Conservation (phyloP, 345 rosid species). For the Ricinus communis region DNA sequence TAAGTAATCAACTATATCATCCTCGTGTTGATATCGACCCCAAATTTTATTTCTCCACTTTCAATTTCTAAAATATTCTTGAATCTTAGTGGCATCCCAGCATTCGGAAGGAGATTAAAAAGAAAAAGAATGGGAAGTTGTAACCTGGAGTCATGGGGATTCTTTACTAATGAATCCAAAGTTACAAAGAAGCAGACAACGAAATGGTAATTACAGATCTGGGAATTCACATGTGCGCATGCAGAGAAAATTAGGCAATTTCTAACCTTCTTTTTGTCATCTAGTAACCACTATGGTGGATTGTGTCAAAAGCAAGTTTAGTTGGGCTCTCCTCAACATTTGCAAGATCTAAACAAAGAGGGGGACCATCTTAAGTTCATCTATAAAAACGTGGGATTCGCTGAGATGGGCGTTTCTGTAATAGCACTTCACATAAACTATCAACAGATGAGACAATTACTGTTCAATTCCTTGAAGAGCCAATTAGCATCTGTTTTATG, state of each 20-base stretch:
- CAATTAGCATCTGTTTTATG: background rate
- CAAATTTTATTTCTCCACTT: no score
- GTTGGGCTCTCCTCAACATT: slow-evolving; percentile 12
- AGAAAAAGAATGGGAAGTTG: no score
- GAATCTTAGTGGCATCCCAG: no score
- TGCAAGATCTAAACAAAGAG: background rate
- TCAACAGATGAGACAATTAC: slow-evolving; percentile 2
- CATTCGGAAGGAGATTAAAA: no score
- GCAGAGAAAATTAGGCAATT: slow-evolving; percentile 27
- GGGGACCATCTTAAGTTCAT: slow-evolving; percentile 18
- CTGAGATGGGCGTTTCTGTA: background rate
- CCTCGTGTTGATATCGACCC: no score
- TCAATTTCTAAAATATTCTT: no score
- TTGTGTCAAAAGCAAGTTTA: slow-evolving; percentile 22
- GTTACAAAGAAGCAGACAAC: slow-evolving; percentile 48
- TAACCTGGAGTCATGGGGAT: slow-evolving; percentile 10
- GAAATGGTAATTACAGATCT: slow-evolving; percentile 25
- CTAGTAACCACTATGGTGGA: slow-evolving; percentile 20
- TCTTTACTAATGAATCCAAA: slow-evolving; percentile 22
- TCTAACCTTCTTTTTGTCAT: slow-evolving; percentile 35
- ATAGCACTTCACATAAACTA: background rate
- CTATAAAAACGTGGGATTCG: background rate
- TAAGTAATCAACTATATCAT: no score
- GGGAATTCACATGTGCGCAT: slow-evolving; percentile 51
- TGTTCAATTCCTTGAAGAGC: background rate